A percentile compares a stretch with the other conserved stretches of the same genome.
These are phyloP conservation scores for Cadophora luteo-olivacea DNA, from an alignment of 2,329 filamentous ascomycete genomes.

Conservation along the genomic window DNA sequence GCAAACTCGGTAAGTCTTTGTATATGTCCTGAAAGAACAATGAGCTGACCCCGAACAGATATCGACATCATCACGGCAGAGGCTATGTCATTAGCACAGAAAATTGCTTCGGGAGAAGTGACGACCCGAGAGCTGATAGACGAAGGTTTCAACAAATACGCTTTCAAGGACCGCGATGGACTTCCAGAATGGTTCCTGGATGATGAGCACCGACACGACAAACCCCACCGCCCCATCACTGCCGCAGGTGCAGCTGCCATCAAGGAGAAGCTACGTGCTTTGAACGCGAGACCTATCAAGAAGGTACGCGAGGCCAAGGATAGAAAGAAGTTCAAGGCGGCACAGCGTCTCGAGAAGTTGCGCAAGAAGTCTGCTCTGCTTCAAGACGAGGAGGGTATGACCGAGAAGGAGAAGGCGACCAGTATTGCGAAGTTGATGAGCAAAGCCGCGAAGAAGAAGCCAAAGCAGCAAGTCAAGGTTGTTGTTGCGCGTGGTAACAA, in stretches of 20 bases:
- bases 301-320: slow-evolving; percentile 97
- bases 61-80: slow-evolving; percentile 99
- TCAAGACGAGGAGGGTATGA: slow-evolving; percentile 88
- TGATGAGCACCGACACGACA: slow-evolving; percentile 86
- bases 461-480: slow-evolving; percentile 80
- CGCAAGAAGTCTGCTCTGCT: slow-evolving; percentile 96
- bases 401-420: slow-evolving; percentile 93
- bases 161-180: slow-evolving; percentile 89
- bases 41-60: slow-evolving; percentile 56
- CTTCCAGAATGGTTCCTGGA: slow-evolving; percentile 98
- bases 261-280: slow-evolving; percentile 89
- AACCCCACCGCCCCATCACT: slow-evolving; percentile 84
- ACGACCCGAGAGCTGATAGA: slow-evolving; percentile 82
- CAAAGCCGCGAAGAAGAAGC: slow-evolving; percentile 85
- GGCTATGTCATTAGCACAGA: slow-evolving; percentile 95
- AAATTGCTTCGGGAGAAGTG: slow-evolving; percentile 86
- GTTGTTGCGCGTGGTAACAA: slow-evolving; percentile 89
- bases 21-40: background rate
- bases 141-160: slow-evolving; percentile 91
- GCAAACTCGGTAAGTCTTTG: slow-evolving; percentile 59
- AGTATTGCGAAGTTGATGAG: slow-evolving; percentile 83
- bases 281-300: slow-evolving; percentile 97
- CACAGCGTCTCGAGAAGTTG: slow-evolving; percentile 88
- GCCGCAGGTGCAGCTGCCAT: slow-evolving; percentile 90
- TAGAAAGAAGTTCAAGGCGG: slow-evolving; percentile 95